These are phyloP conservation scores for Aphanocladium album DNA, from an alignment of 2,329 filamentous ascomycete genomes.

Conservation along the genomic window DNA sequence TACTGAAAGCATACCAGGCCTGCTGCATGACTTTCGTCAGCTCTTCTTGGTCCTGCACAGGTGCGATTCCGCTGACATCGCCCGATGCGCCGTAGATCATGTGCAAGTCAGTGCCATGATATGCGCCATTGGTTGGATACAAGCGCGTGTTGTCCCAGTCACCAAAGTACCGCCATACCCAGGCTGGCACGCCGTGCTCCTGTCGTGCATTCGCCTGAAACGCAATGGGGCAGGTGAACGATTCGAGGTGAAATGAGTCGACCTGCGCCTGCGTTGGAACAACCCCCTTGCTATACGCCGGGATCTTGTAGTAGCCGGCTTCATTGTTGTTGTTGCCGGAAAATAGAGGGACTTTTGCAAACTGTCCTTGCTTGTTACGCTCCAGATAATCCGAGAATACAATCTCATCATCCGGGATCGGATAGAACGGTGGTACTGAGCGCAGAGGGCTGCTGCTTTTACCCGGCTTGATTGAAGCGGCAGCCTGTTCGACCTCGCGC, in stretches of 20 bases:
- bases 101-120: constrained; percentile 43
- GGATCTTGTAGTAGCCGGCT: constrained; percentile 42
- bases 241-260: constrained; percentile 35
- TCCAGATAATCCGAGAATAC: constrained; percentile 38
- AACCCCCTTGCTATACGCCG: constrained; percentile 34
- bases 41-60: constrained; percentile 24
- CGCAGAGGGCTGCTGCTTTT: constrained; percentile 31
- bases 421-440: constrained; percentile 36
- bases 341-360: constrained; percentile 37
- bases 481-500: constrained; percentile 31
- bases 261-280: constrained; percentile 34
- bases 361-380: constrained; percentile 29
- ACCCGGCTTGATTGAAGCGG: constrained; percentile 28
- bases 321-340: constrained; percentile 42
- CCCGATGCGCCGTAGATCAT: constrained; percentile 41
- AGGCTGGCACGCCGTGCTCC: constrained; percentile 31
- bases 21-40: constrained; percentile 33
- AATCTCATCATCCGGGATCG: constrained; percentile 33
- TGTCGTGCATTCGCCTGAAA: constrained; percentile 32
- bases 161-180: constrained; percentile 43
- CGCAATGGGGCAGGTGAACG: constrained; percentile 41
- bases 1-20: constrained; percentile 36
- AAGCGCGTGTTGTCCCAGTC: constrained; percentile 45
- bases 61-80: constrained; percentile 33
- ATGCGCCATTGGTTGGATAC: constrained; percentile 41